Evolutionary conservation across 305 asterid species (phyloP).

Genomic region (Solanum chacoense): DNA sequence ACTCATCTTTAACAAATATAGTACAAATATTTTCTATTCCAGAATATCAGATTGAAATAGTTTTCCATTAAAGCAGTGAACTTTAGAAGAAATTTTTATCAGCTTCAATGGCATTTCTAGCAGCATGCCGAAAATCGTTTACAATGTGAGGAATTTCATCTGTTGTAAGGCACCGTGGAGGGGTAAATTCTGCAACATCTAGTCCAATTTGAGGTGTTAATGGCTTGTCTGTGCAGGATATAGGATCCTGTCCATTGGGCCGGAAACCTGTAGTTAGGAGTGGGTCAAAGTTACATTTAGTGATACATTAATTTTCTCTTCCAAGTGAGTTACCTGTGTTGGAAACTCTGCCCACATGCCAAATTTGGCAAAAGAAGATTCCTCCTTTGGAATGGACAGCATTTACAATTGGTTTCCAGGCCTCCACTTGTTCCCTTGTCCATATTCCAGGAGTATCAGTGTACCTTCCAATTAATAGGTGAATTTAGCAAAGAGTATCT

Average conservation of each 20-base stretch:
- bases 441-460: constrained; percentile 3
- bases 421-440: no score
- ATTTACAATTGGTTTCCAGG: no score
- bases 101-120: not conserved
- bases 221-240: not conserved
- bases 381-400: no score
- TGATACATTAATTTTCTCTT: not conserved
- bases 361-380: no score
- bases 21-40: no score
- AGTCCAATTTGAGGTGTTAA: constrained; percentile 1
- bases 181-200: not conserved
- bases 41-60: no score
- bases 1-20: no score
- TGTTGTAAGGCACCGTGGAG: constrained; percentile 9
- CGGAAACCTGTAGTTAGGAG: constrained; percentile 30
- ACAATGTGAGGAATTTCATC: constrained; percentile 14
- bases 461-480: constrained; percentile 20
- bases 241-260: constrained; percentile 29
- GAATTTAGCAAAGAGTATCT: not conserved
- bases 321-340: constrained; percentile 23
- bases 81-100: constrained; percentile 1
- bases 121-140: constrained; percentile 1
- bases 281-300: not conserved
- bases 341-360: no score
- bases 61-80: no score